Percentiles rank a stretch among this genome's conserved stretches.
Evolutionary conservation across 169 alveolate species (phyloP).

Genomic region (Cryptosporidium canis): DNA sequence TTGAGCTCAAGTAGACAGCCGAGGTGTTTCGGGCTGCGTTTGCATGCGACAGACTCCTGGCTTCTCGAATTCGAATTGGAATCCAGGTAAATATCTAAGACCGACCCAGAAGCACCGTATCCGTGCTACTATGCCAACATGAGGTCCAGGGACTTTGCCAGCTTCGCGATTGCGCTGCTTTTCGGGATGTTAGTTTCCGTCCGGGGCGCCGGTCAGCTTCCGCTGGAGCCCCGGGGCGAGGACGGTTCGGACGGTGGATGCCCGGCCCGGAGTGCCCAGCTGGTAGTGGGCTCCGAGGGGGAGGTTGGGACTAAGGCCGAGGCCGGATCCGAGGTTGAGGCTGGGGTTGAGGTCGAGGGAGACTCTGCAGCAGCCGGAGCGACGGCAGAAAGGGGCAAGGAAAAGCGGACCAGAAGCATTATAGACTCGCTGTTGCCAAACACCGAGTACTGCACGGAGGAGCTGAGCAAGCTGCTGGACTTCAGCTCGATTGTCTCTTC

Average conservation of each 20-base stretch:
- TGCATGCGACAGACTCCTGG: not conserved
- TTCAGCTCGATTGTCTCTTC: constrained; percentile 48
- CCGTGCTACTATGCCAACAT: not conserved
- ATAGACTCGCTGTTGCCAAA: not conserved
- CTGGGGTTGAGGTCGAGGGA: no score
- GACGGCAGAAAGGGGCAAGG: not conserved
- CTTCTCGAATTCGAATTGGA: not conserved
- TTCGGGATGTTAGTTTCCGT: not conserved
- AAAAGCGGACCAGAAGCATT: not conserved
- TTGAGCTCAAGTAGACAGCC: no score
- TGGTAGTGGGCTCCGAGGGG: not conserved
- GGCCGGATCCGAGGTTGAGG: no score
- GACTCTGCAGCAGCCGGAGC: not conserved
- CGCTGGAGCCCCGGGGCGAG: not conserved
- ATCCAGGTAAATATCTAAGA: not conserved
- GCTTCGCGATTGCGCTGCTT: not conserved
- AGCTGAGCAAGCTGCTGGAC: constrained; percentile 45
- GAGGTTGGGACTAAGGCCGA: no score
- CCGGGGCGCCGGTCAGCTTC: not conserved
- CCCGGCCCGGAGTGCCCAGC: not conserved
- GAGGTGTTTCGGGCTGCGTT: no score
- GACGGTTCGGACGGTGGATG: not conserved
- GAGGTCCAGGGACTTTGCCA: not conserved
- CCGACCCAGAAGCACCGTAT: not conserved
- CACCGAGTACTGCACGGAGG: constrained; percentile 31